phyloP scores from a whole-genome alignment of 352 stramenopile species.

The Globisporangium rhizosaccharum region DNA sequence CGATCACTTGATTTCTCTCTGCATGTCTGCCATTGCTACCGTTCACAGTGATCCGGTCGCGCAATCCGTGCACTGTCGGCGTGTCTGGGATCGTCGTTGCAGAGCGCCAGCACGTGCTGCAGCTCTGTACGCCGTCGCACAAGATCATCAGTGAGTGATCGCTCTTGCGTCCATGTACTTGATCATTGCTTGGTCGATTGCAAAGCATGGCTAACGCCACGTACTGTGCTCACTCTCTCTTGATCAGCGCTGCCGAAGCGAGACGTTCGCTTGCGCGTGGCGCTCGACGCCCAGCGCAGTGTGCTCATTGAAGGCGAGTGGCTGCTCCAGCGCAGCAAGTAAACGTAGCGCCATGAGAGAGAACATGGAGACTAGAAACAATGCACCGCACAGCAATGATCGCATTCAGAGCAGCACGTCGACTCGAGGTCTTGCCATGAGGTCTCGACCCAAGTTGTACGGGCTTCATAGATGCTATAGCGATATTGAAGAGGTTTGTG shows the following conservation, averaged over 20 bases:
- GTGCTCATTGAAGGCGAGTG: slow-evolving; percentile 46
- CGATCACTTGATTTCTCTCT: neutral
- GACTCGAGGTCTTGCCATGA: too few species aligned
- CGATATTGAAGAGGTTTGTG: neutral
- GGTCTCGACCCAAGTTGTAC: too few species aligned
- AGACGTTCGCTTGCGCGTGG: slow-evolving; percentile 33
- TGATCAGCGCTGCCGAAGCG: slow-evolving; percentile 42
- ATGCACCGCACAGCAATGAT: too few species aligned
- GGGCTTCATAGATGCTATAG: too few species aligned
- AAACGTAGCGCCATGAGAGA: neutral
- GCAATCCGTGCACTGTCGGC: slow-evolving; percentile 54
- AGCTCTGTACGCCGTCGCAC: slow-evolving; percentile 33
- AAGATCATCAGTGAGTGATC: slow-evolving; percentile 49
- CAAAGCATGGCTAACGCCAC: neutral
- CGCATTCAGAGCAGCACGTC: too few species aligned
- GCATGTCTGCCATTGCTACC: neutral
- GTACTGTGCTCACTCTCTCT: slow-evolving; percentile 1
- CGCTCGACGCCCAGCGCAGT: slow-evolving; percentile 22
- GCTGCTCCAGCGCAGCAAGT: slow-evolving; percentile 20
- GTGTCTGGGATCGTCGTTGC: slow-evolving; percentile 52
- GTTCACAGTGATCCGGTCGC: slow-evolving; percentile 40
- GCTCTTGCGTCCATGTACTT: neutral
- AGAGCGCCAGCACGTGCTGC: slow-evolving; percentile 52
- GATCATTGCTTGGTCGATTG: neutral
- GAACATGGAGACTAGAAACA: neutral